Conservation (phyloP, 2,329 filamentous ascomycete species). For the Fusarium sp. region DNA sequence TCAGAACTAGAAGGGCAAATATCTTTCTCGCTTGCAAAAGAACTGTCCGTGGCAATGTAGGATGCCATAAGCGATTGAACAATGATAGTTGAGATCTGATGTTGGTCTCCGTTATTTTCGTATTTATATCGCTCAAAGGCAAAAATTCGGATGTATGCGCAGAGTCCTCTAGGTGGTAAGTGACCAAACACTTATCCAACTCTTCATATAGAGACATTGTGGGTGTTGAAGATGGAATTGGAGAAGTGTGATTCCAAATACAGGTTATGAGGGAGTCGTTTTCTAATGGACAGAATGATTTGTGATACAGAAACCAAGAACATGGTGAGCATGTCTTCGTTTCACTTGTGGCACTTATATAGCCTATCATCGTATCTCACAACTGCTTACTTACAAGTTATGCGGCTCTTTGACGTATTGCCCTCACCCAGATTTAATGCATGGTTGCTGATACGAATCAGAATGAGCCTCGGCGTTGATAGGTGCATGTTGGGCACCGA, state of each 20-base stretch:
- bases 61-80: neutral
- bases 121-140: neutral
- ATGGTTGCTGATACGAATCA: too few relatives aligned
- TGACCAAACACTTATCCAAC: neutral
- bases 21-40: conserved; percentile 11
- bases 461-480: too few relatives aligned
- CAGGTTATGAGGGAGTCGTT: neutral
- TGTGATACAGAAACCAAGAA: too few relatives aligned
- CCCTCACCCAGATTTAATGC: too few relatives aligned
- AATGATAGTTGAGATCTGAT: neutral
- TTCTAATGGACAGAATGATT: too few relatives aligned
- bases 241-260: neutral
- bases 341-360: too few relatives aligned
- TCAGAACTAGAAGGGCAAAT: conserved; percentile 32
- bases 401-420: too few relatives aligned
- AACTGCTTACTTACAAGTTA: too few relatives aligned
- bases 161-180: neutral
- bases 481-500: too few relatives aligned
- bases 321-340: too few relatives aligned
- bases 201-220: neutral
- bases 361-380: too few relatives aligned
- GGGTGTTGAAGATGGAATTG: neutral
- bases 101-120: neutral
- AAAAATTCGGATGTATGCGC: neutral
- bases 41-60: neutral